Percentiles rank a stretch among this genome's conserved stretches.
phyloP scores from a whole-genome alignment of 1,284 basidiomycete species.

The Wolfiporia cocos region DNA sequence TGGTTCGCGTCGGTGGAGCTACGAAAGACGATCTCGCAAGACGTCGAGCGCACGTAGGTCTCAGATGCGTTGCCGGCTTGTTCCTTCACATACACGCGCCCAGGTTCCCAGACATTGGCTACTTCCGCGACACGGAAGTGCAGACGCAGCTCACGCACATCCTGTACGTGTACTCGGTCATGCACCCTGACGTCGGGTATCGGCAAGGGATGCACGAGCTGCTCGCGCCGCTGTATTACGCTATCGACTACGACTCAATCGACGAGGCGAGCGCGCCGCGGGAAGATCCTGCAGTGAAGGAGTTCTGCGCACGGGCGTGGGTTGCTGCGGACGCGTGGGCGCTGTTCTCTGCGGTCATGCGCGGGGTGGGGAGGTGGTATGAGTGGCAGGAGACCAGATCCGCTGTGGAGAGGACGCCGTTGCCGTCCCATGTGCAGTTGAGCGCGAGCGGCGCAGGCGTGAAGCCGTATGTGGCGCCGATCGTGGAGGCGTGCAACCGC shows the following conservation, averaged over 20 bases:
- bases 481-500: slow-evolving; percentile 73
- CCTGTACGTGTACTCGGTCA: slow-evolving; percentile 75
- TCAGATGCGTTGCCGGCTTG: background rate
- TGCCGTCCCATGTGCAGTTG: slow-evolving; percentile 40
- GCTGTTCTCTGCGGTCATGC: slow-evolving; percentile 78
- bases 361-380: slow-evolving; percentile 74
- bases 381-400: slow-evolving; percentile 71
- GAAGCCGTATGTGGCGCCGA: slow-evolving; percentile 71
- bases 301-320: slow-evolving; percentile 63
- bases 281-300: slow-evolving; percentile 35
- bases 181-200: slow-evolving; percentile 80
- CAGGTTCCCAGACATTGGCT: slow-evolving; percentile 87
- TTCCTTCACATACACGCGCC: background rate
- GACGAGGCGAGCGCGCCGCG: slow-evolving; percentile 22
- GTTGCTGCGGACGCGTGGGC: slow-evolving; percentile 82
- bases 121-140: slow-evolving; percentile 73
- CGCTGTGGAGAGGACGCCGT: slow-evolving; percentile 26
- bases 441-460: slow-evolving; percentile 39
- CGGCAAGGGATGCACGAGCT: slow-evolving; percentile 97
- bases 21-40: slow-evolving; percentile 81
- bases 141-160: slow-evolving; percentile 81
- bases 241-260: slow-evolving; percentile 78
- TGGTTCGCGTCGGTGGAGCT: slow-evolving; percentile 89
- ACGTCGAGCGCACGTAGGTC: slow-evolving; percentile 85
- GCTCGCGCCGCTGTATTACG: slow-evolving; percentile 78